Conservation (phyloP, 805 yeast genomes). For the Middelhovenomyces tepae region DNA sequence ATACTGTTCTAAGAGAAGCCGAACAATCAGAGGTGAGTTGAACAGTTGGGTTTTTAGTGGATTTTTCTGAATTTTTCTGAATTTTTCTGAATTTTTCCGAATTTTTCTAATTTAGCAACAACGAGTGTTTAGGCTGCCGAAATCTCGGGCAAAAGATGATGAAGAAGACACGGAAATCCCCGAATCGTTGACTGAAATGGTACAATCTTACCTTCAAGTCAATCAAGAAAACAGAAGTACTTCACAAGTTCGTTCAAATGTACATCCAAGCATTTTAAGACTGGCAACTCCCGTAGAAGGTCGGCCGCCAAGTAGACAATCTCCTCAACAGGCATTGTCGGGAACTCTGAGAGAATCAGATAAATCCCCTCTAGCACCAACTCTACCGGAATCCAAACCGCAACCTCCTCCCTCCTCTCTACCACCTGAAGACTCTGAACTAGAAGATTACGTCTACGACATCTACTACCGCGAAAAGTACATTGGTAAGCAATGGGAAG, state of each 20-base stretch:
- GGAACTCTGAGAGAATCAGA: too few species aligned
- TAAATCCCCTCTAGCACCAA: too few species aligned
- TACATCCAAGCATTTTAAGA: too few species aligned
- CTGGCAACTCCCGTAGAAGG: too few species aligned
- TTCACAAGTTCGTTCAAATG: too few species aligned
- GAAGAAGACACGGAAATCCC: slow-evolving; percentile 33
- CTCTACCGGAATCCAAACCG: too few species aligned
- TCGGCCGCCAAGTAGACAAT: too few species aligned
- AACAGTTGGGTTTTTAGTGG: slow-evolving; percentile 5
- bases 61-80: too few species aligned
- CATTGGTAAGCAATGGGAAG: slow-evolving; percentile 38
- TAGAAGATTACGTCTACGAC: slow-evolving; percentile 82
- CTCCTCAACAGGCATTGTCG: too few species aligned
- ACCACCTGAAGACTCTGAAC: slow-evolving; percentile 21
- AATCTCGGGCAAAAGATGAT: slow-evolving; percentile 20
- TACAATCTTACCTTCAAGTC: slow-evolving; percentile 48
- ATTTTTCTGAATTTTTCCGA: slow-evolving; percentile 4
- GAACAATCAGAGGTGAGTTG: slow-evolving; percentile 6
- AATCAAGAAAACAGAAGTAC: too few species aligned
- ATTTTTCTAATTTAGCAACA: slow-evolving; percentile 8
- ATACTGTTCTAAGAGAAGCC: slow-evolving; percentile 14
- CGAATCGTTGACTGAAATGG: slow-evolving; percentile 66
- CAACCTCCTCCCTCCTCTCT: too few species aligned
- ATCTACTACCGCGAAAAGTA: slow-evolving; percentile 62
- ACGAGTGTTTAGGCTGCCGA: neutral